Percentiles rank a stretch among this genome's conserved stretches.
These are phyloP conservation scores for Claviceps sorghi DNA, from an alignment of 2,329 filamentous ascomycete genomes.

Conservation along the genomic window DNA sequence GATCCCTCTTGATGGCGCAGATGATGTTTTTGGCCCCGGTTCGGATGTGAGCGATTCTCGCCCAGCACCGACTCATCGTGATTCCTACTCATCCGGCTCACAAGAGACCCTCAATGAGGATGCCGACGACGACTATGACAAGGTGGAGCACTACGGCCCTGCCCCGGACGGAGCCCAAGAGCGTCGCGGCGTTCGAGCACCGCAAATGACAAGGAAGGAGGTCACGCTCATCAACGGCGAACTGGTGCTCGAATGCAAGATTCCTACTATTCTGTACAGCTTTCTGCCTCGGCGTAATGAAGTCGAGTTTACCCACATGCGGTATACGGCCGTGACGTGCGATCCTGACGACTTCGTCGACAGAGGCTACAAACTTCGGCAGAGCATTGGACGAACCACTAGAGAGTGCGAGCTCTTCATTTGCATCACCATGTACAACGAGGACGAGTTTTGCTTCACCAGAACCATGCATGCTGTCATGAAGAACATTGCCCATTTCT, in stretches of 20 bases:
- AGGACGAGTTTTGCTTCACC: constrained; percentile 92
- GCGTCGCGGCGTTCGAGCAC: constrained; percentile 70
- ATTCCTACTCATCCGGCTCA: constrained; percentile 41
- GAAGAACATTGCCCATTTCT: constrained; percentile 96
- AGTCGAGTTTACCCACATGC: constrained; percentile 95
- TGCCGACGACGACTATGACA: constrained; percentile 25
- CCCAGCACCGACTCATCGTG: constrained; percentile 32
- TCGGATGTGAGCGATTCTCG: constrained; percentile 39
- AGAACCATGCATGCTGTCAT: constrained; percentile 97
- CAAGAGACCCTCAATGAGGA: constrained; percentile 40
- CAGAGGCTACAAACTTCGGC: constrained; percentile 80
- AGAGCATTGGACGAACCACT: constrained; percentile 69
- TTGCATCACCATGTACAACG: constrained; percentile 98
- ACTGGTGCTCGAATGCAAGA: constrained; percentile 95
- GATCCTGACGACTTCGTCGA: constrained; percentile 88
- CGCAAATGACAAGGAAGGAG: constrained; percentile 84
- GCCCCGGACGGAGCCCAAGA: constrained; percentile 78
- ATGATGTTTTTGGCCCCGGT: constrained; percentile 61
- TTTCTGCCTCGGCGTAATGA: constrained; percentile 88
- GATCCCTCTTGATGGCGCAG: constrained; percentile 51
- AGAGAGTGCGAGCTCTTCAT: constrained; percentile 94
- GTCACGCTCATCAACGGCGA: constrained; percentile 95
- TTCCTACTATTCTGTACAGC: constrained; percentile 93
- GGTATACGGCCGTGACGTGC: constrained; percentile 96
- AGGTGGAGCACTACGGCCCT: constrained; percentile 71